Evolutionary conservation across 2,329 filamentous ascomycete species (phyloP), one percentile per base, ranked within the genome.

Genomic region (Fusarium sp.): DNA sequence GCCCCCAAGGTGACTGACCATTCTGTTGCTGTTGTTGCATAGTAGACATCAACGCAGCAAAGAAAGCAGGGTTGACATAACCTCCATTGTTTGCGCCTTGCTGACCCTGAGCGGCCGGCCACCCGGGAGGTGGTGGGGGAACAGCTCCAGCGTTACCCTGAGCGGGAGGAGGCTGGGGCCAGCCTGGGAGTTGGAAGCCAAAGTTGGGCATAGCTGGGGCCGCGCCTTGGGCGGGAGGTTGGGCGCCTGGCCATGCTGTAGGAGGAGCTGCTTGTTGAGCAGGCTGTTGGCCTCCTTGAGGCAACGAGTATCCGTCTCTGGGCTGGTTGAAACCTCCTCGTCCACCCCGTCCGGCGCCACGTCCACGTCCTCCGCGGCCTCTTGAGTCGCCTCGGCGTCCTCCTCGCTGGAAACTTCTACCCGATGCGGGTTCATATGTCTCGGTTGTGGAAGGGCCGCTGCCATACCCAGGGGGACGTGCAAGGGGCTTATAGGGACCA

Each of bases 401-500:
- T 12, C 83, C 81, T 14, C 83, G 77, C 20, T 77, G 77, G 13
- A 77, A 73, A 20, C 75, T 75, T 30, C 77, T 61, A 67, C 79
- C 73, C 30, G 74, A 75, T 46, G 69, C 70, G 37, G 81, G 66
- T 76, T 84, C 77, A 25, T 76, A 76, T 6, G 69, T 67, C 79
- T 84, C 74, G 77, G 77, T 78, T 73, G 83, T 75, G 44, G 76
- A 81, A 74, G 82, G 86, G 0, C 81, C 83, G 62, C 82, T 81
- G 8, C 85, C 87, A 63, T 91, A 89, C 51, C 90, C 90, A 20
- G 86, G 83, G 3, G 92, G 92, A 20, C 92, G 84, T 22, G 90
- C 80, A 20, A 95, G 83, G 7, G 91, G 91, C 68, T 89, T 91
- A 77, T 95, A 95, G 1, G 89, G 88, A 1, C 90, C 90, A 64